Percentiles rank a stretch among this genome's conserved stretches.
Conservation (phyloP, 2,329 filamentous ascomycete genomes). For the Colletotrichum sidae region DNA sequence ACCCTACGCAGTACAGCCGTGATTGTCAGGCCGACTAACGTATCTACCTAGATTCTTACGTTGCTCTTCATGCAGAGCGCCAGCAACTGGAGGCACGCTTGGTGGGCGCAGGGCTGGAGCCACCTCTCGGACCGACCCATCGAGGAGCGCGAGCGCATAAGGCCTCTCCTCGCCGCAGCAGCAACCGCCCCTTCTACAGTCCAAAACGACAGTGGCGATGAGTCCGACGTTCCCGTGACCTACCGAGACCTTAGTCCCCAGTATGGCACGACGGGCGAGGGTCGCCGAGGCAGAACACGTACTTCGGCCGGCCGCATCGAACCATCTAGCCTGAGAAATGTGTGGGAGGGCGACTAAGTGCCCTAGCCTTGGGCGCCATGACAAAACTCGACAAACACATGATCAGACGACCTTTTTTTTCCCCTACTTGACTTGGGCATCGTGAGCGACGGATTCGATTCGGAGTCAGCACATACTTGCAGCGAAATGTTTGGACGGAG, state of each 20-base stretch:
- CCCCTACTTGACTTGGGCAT: background rate
- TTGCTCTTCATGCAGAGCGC: conserved; percentile 32
- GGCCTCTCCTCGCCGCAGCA: conserved; percentile 24
- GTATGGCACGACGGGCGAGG: conserved; percentile 28
- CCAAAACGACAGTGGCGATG: conserved; percentile 29
- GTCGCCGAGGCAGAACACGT: conserved; percentile 12
- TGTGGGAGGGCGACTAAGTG: conserved; percentile 19
- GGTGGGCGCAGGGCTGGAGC: conserved; percentile 37
- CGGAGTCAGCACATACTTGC: background rate
- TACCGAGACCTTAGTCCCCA: conserved; percentile 32
- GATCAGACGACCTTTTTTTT: background rate
- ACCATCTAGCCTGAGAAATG: conserved; percentile 30
- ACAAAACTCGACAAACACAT: background rate
- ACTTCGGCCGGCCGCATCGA: conserved; percentile 10
- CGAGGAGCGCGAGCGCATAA: conserved; percentile 29
- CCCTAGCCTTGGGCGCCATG: background rate
- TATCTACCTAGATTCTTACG: conserved; percentile 20
- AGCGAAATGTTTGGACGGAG: background rate
- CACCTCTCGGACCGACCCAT: conserved; percentile 24
- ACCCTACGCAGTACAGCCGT: background rate
- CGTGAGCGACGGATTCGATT: conserved; percentile 11
- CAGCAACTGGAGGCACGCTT: conserved; percentile 36
- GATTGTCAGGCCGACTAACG: background rate
- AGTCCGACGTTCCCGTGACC: conserved; percentile 27
- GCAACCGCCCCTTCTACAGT: background rate